Evolutionary conservation across 352 stramenopile genomes (phyloP), one percentile per base, ranked within the genome.

Genomic region (Phytophthora pisi): DNA sequence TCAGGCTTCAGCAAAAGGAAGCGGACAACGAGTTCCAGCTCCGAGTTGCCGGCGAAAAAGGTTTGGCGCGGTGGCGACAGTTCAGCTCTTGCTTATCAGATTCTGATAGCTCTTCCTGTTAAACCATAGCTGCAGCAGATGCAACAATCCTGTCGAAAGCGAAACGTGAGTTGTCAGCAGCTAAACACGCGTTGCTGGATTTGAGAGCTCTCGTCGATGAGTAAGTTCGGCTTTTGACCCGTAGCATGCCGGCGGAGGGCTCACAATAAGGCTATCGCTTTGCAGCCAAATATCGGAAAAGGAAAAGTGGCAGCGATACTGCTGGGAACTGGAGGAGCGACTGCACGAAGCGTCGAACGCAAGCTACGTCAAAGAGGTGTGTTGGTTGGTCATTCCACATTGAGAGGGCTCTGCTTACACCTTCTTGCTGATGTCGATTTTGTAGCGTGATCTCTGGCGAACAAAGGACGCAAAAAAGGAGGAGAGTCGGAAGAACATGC

Each of bases 281-380:
- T 57, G 11, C 30, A 91, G 85, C 51, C 85, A 93, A 76, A 80
- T 92, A 42, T 51, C 64, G 10, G 85, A 93, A 71, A 90, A 81
- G 47, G 85, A 93, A 53, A 89, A 84, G 38, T 93, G 85, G 83
- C 85, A 93, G 43, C 76, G 75, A 0, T 89, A 92, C 40, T 92
- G 81, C 62, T 93, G 85, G 85, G 85, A 90, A 31, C 63, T 93
- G 0, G 82, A 93, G 47, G 85, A 90, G 47, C 79, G 81, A 4
- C 65, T 91, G 4, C 78, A 89, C 26, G 76, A 87, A 47, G 78
- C 79, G 5, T 64, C 88, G 36, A 74, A 87, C 52, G 77, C 72
- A 40, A 89, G 76, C 34, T 71, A 82, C 34, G 61, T 42, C 6
- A 89, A 90, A 72, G 81, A 93, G 77, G 81, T 89, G 51, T 24